Conservation (phyloP, 78 protist species). For the Dictyostelium firmibasis region DNA sequence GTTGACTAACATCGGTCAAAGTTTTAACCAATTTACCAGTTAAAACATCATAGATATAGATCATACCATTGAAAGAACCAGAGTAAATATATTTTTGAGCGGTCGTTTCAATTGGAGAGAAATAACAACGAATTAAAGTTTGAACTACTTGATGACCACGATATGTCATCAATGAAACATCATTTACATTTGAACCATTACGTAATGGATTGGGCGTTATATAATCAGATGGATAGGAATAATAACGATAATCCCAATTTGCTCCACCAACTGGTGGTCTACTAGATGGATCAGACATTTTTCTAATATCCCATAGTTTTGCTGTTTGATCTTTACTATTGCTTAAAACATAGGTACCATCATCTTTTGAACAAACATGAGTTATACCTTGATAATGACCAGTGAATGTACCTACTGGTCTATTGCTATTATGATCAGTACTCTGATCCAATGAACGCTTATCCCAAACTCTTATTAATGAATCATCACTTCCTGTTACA, state of each 20-base stretch:
- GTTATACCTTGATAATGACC: conserved; percentile 89
- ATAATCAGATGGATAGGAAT: neutral
- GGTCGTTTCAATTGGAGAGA: conserved; percentile 86
- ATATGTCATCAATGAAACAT: conserved; percentile 78
- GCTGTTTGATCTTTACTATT: conserved; percentile 85
- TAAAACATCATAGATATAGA: conserved; percentile 67
- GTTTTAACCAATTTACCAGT: conserved; percentile 49
- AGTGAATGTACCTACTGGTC: conserved; percentile 69
- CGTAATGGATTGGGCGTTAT: neutral
- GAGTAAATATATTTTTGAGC: conserved; percentile 89
- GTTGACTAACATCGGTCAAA: neutral
- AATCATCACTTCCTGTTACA: conserved; percentile 83
- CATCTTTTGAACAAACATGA: conserved; percentile 77
- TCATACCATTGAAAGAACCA: conserved; percentile 77
- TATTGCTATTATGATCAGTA: neutral
- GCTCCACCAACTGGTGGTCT: neutral
- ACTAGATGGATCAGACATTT: conserved; percentile 39
- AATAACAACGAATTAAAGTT: conserved; percentile 86
- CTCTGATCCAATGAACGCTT: conserved; percentile 36
- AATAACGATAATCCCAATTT: conserved; percentile 59
- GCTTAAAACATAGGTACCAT: conserved; percentile 81
- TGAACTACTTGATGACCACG: conserved; percentile 66
- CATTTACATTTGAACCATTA: conserved; percentile 24
- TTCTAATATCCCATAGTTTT: conserved; percentile 91
- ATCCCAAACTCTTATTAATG: conserved; percentile 81